Conservation (phyloP, 1,139 yeast genomes). For the Lodderomyces elongisporus region DNA sequence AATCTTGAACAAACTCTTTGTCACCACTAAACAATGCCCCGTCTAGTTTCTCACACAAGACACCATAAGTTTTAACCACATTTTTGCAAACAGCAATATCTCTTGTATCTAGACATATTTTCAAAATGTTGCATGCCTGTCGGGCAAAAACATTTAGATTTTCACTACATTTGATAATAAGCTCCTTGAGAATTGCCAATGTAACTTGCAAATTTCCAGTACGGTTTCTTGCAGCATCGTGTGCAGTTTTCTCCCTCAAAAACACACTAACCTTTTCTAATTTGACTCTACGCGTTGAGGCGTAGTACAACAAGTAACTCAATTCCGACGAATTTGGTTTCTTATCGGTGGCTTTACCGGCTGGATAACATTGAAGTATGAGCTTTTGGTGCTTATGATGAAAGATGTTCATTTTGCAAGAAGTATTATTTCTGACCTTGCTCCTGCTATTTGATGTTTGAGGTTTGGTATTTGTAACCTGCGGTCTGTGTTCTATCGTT, state of each 20-base stretch:
- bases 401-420: constrained; percentile 29
- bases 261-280: constrained; percentile 79
- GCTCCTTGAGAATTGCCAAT: constrained; percentile 59
- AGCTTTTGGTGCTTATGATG: constrained; percentile 85
- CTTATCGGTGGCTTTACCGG: constrained; percentile 79
- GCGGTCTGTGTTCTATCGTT: no score
- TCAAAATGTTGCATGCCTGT: constrained; percentile 48
- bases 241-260: constrained; percentile 55
- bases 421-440: no score
- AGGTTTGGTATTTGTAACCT: no score
- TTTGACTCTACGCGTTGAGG: constrained; percentile 85
- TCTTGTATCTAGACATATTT: constrained; percentile 37
- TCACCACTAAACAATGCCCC: constrained; percentile 72
- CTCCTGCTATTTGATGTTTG: no score
- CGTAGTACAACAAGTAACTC: constrained; percentile 82
- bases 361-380: constrained; percentile 88
- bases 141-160: constrained; percentile 80
- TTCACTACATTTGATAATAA: constrained; percentile 73
- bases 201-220: constrained; percentile 84
- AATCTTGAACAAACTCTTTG: constrained; percentile 49
- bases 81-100: constrained; percentile 57
- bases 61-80: constrained; percentile 46
- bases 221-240: constrained; percentile 53
- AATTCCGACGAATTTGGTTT: constrained; percentile 90
- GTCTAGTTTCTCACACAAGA: constrained; percentile 63